Evolutionary conservation across 768 basidiomycete genomes (phyloP).

Genomic region (Lactarius hengduanensis): DNA sequence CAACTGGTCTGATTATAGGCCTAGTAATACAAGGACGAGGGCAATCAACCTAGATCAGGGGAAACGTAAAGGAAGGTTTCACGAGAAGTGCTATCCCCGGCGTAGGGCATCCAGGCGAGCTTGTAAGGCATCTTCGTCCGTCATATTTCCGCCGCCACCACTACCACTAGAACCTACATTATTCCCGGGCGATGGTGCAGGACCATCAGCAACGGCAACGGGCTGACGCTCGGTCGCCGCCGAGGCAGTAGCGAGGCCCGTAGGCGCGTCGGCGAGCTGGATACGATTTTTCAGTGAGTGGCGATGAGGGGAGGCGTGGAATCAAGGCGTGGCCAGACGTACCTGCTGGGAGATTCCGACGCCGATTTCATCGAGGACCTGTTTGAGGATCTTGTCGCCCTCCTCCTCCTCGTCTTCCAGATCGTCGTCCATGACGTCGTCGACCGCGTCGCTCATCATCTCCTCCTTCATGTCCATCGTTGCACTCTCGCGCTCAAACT

Average conservation of each 20-base stretch:
- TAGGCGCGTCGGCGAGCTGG: conserved; percentile 84
- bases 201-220: conserved; percentile 79
- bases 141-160: conserved; percentile 43
- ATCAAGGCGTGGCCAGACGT: conserved; percentile 28
- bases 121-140: conserved; percentile 92
- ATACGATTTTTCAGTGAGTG: conserved; percentile 1
- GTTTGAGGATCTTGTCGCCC: conserved; percentile 90
- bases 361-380: conserved; percentile 97
- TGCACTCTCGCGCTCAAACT: conserved; percentile 95
- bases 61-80: conserved; percentile 7
- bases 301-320: too few relatives aligned
- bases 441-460: conserved; percentile 99
- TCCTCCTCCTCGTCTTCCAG: conserved; percentile 94
- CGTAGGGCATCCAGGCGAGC: conserved; percentile 89
- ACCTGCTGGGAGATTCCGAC: conserved; percentile 87
- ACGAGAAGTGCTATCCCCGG: conserved; percentile 47
- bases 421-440: conserved; percentile 95
- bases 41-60: background rate
- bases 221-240: conserved; percentile 69
- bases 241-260: conserved; percentile 60
- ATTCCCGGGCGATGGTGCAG: conserved; percentile 40
- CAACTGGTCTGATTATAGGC: background rate
- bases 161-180: conserved; percentile 40
- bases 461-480: conserved; percentile 99
- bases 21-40: conserved; percentile 13